A percentile compares a stretch with the other conserved stretches of the same genome.
phyloP scores from a whole-genome alignment of 495 filamentous ascomycete genomes.

The Daldinia decipiens region DNA sequence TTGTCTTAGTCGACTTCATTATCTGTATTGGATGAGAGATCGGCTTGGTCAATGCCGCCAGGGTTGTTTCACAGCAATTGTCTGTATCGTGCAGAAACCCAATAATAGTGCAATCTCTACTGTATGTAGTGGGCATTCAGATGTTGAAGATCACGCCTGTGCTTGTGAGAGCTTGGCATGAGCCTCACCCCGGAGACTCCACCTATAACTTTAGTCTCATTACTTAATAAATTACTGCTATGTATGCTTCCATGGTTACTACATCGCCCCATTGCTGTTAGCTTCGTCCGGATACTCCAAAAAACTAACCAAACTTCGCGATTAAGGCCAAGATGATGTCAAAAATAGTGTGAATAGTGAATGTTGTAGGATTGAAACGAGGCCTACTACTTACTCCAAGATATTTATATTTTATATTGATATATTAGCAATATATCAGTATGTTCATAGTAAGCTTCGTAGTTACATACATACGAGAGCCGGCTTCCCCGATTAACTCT shows the following conservation, averaged over 20 bases:
- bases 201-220: constrained; percentile 16
- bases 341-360: constrained; percentile 25
- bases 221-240: constrained; percentile 16
- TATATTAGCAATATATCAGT: neutral
- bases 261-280: neutral
- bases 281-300: neutral
- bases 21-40: constrained; percentile 27
- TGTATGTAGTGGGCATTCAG: constrained; percentile 21
- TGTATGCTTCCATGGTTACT: neutral
- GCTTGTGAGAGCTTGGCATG: constrained; percentile 35
- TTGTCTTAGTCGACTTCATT: constrained; percentile 32
- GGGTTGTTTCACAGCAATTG: constrained; percentile 29
- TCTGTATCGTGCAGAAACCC: constrained; percentile 15
- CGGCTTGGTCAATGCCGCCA: constrained; percentile 19
- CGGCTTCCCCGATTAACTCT: constrained; percentile 1
- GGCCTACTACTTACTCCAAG: constrained; percentile 25
- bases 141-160: constrained; percentile 30
- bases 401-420: neutral
- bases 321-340: constrained; percentile 7
- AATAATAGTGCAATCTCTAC: constrained; percentile 29
- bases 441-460: constrained; percentile 5
- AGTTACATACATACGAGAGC: neutral
- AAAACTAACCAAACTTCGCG: neutral
- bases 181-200: constrained; percentile 35
- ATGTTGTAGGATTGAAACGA: constrained; percentile 33